Base-by-base conservation (phyloP, 768 basidiomycete species). In the Agaricus sinodeliciosus region DNA sequence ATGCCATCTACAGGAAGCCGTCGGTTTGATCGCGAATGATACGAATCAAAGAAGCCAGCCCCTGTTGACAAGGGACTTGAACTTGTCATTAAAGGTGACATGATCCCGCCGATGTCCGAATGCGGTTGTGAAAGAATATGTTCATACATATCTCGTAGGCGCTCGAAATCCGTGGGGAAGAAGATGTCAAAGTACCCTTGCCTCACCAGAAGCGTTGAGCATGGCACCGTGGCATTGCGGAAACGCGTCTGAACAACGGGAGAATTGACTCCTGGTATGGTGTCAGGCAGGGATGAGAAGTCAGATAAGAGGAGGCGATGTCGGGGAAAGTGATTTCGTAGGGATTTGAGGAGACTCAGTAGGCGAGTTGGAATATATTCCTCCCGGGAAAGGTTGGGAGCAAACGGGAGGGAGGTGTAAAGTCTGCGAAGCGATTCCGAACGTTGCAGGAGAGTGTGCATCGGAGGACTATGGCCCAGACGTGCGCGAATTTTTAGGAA, bases 181-280 rank as follows among this genome's bases (percentile, higher is more conserved):
- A 99, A 91, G 56, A 98, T 98, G 67, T 99, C 96, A 67, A 99
- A 99, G 71, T 85, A 94, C 7, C 96, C 96, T 62, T 89, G 95
- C 60, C 84, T 85, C 54, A 99, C 96, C 60, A 95, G 82, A 52
- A 96, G 77, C 12, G 90, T 97, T 57, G 84, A 76, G 62, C 91
- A 94, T 3, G 96, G 89, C 1, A 98, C 86, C 62, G 90, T 94
- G 43, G 79, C 78, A 55, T 87, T 87, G 42, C 80, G 82, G 64
- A 88, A 85, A 48, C 92, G 81, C 22, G 96, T 97, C 70, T 99
- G 96, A 19, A 98, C 96, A 19, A 98, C 96, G 9, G 96, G 96
- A 4, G 88, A 90, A 55, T 77, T 77, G 58, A 75, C 61, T 0
- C 91, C 92, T 1, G 80, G 77, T 9, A 98, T 84, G 0, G 91